Evolutionary conservation across 352 stramenopile species (phyloP), one percentile per base, ranked within the genome.

Genomic region (Pythium periplocum): DNA sequence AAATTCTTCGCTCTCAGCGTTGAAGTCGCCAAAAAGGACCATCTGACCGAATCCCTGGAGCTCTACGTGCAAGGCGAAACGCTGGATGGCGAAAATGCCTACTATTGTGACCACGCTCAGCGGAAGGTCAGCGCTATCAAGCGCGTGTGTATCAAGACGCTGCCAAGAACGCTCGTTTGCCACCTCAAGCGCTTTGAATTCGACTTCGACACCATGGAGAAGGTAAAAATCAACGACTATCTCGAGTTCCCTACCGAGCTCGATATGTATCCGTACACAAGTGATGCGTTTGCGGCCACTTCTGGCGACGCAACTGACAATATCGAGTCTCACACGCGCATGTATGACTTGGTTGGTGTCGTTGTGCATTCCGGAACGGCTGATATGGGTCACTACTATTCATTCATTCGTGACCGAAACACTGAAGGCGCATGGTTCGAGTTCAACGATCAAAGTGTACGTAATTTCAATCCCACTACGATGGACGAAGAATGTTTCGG

Each of bases 331-430:
- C 48, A 34, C 26, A 35, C 9, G 45, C 50, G 40, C 4, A 69
- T 92, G 71, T 98, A 98, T 57, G 77, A 96, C 26, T 78, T 98
- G 5, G 77, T 87, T 4, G 93, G 93, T 6, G 75, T 98, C 11
- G 87, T 98, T 12, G 89, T 98, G 4, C 93, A 98, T 62, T 96
- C 81, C 0, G 93, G 93, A 1, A 97, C 87, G 17, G 78, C 86
- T 0, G 87, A 98, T 51, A 95, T 80, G 47, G 93, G 93, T 0
- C 93, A 98, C 73, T 98, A 98, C 61, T 98, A 98, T 62, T 96
- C 82, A 26, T 97, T 96, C 67, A 89, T 98, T 44, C 84, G 90
- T 33, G 87, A 97, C 43, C 70, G 85, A 36, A 43, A 66, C 6
- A 50, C 61, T 12, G 26, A 34, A 6, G 11, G 51, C 34, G 59